phyloP scores from a whole-genome alignment of 1,139 yeast genomes.

The Zygosaccharomyces sapae region DNA sequence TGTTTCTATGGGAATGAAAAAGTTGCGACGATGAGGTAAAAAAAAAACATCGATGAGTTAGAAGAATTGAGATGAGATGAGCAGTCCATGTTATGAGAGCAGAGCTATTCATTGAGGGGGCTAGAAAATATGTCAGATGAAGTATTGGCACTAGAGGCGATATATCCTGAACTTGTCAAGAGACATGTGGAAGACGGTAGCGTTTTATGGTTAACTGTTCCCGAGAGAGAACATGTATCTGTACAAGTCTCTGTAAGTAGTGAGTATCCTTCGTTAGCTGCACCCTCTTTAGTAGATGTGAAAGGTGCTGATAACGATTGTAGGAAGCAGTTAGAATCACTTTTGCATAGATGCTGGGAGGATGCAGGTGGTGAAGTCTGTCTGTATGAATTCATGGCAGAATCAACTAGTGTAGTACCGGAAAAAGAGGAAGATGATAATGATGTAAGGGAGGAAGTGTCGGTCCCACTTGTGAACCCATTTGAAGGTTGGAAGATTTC shows the following conservation, averaged over 20 bases:
- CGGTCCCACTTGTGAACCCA: constrained; percentile 38
- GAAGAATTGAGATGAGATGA: constrained; percentile 4
- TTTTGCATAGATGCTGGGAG: constrained; percentile 44
- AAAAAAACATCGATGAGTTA: not conserved
- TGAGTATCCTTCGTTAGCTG: constrained; percentile 56
- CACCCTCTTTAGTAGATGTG: constrained; percentile 55
- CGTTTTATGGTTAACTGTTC: constrained; percentile 52
- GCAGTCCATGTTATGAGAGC: not conserved
- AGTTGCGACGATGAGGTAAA: constrained; percentile 9
- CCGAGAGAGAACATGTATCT: constrained; percentile 55
- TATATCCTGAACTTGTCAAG: constrained; percentile 62
- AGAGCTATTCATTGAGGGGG: constrained; percentile 3
- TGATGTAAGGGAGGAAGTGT: constrained; percentile 11
- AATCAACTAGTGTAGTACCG: constrained; percentile 51
- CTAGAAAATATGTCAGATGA: constrained; percentile 66
- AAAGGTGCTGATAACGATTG: constrained; percentile 34
- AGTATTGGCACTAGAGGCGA: constrained; percentile 77
- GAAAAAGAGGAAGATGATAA: constrained; percentile 35
- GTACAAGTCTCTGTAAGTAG: constrained; percentile 67
- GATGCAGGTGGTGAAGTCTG: constrained; percentile 55
- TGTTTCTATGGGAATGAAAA: constrained; percentile 1
- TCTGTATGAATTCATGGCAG: constrained; percentile 71
- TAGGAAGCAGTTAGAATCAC: constrained; percentile 39
- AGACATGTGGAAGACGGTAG: constrained; percentile 40
- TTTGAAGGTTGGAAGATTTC: constrained; percentile 70